Conservation (phyloP, 768 basidiomycete genomes). For the Hygrocybe punicea region DNA sequence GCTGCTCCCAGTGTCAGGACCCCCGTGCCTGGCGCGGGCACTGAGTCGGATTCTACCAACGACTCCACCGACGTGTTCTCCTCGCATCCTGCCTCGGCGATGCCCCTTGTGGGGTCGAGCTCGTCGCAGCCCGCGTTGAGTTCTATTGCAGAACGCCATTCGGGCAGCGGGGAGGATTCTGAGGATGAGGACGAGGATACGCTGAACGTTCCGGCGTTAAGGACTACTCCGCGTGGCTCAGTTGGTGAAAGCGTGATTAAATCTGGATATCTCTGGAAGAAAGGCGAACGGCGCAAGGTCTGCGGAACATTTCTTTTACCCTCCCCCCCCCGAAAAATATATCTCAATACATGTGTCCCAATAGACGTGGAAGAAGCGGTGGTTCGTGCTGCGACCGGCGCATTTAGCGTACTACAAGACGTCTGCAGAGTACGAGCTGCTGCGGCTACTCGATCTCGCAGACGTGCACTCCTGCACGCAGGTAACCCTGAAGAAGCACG, state of each 20-base stretch:
- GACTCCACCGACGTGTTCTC: conserved; percentile 62
- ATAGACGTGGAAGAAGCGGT: conserved; percentile 99
- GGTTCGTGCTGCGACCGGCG: conserved; percentile 92
- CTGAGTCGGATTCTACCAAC: conserved; percentile 69
- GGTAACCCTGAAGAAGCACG: conserved; percentile 84
- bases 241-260: conserved; percentile 74
- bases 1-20: not conserved
- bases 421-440: conserved; percentile 88
- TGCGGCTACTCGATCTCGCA: conserved; percentile 79
- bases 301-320: conserved; percentile 20
- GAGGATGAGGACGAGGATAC: conserved; percentile 68
- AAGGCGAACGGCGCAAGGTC: conserved; percentile 96
- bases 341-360: conserved; percentile 8
- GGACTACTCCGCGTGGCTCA: conserved; percentile 44
- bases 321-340: conserved; percentile 1
- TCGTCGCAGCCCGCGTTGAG: conserved; percentile 55
- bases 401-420: conserved; percentile 97
- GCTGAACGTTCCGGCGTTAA: conserved; percentile 52
- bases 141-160: conserved; percentile 73
- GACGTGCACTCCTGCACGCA: conserved; percentile 89
- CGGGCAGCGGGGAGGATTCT: conserved; percentile 71
- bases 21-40: conserved; percentile 55
- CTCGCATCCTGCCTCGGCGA: conserved; percentile 29
- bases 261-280: conserved; percentile 95
- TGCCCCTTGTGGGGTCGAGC: conserved; percentile 11